Evolutionary conservation across 2,329 filamentous ascomycete genomes (phyloP).

Genomic region (Thielaviopsis populi): DNA sequence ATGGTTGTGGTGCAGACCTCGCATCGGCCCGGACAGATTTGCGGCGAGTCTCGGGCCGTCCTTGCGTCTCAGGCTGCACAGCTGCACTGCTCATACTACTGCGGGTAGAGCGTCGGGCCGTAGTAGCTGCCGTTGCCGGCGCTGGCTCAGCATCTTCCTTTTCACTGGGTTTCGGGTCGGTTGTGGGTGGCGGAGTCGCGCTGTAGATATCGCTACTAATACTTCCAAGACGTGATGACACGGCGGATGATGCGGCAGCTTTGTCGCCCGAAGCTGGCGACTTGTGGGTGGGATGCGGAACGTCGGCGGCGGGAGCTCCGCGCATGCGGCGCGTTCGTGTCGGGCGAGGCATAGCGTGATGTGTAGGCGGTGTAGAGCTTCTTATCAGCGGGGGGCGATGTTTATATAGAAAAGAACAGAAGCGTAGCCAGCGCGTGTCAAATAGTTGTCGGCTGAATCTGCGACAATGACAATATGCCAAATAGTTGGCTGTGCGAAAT

Average conservation of each 20-base stretch:
- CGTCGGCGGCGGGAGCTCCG: slow-evolving; percentile 7
- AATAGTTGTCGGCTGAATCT: too few species aligned
- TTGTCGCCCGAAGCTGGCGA: neutral
- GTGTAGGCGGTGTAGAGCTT: neutral
- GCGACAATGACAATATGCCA: too few species aligned
- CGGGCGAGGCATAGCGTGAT: slow-evolving; percentile 18
- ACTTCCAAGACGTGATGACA: slow-evolving; percentile 19
- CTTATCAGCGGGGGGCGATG: neutral
- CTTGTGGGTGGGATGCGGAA: slow-evolving; percentile 4
- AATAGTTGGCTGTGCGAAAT: too few species aligned
- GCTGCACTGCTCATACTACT: neutral
- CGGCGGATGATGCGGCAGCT: slow-evolving; percentile 15
- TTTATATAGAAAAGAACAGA: too few species aligned
- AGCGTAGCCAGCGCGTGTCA: too few species aligned
- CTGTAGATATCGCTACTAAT: slow-evolving; percentile 16
- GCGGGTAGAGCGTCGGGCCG: neutral
- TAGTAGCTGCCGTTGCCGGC: neutral
- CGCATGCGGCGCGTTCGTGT: slow-evolving; percentile 18
- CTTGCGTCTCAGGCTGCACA: neutral
- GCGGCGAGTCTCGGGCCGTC: neutral
- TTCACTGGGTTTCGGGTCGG: neutral
- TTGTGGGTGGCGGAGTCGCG: slow-evolving; percentile 12
- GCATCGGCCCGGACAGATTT: neutral
- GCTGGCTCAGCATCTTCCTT: slow-evolving; percentile 9
- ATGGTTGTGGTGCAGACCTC: neutral